These are phyloP conservation scores for Pugionium cornutum DNA, from an alignment of 345 rosid genomes.

Conservation along the genomic window DNA sequence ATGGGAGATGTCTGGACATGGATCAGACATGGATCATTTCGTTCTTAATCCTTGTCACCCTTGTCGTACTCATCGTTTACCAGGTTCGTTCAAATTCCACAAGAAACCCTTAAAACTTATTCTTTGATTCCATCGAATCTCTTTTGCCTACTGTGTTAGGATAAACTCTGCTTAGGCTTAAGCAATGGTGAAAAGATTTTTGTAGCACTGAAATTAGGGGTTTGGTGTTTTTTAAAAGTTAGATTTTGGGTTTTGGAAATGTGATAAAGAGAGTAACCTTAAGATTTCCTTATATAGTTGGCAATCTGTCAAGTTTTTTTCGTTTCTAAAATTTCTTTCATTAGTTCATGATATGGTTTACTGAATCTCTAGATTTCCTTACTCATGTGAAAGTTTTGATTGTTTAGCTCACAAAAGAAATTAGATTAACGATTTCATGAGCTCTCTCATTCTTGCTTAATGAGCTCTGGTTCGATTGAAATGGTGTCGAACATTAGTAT, in stretches of 20 bases:
- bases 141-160: not conserved
- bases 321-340: not conserved
- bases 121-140: constrained; percentile 12
- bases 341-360: not conserved
- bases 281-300: constrained; percentile 1
- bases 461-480: not conserved
- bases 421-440: not conserved
- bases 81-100: constrained; percentile 53
- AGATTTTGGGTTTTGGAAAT: not conserved
- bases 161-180: not conserved
- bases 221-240: constrained; percentile 6
- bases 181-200: not conserved
- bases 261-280: constrained; percentile 16
- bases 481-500: constrained; percentile 27
- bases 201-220: not conserved
- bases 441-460: not conserved
- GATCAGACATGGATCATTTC: constrained; percentile 83
- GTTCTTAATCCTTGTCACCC: constrained; percentile 66
- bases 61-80: constrained; percentile 60
- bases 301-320: not conserved
- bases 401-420: not conserved
- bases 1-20: constrained; percentile 77
- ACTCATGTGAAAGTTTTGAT: not conserved
- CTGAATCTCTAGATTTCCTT: not conserved
- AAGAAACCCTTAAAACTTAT: not conserved